These are phyloP conservation scores for Mycena sp. DNA, from an alignment of 1,284 basidiomycete genomes.

Conservation along the genomic window DNA sequence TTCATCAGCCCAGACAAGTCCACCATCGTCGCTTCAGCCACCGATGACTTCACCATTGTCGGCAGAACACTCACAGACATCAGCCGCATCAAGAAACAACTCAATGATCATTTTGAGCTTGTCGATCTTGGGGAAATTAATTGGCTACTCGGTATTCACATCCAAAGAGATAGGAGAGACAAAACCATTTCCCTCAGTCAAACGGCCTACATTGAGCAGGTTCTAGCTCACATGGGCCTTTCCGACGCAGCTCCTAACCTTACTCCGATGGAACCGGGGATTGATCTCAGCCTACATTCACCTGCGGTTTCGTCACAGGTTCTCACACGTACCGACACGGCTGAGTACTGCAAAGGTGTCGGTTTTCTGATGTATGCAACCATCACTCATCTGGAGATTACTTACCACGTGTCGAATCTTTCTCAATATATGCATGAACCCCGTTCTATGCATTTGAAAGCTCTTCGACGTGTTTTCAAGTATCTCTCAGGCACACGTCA, in stretches of 20 bases:
- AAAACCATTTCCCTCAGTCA: background rate
- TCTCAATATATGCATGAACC: background rate
- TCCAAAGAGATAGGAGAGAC: background rate
- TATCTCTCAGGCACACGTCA: conserved; percentile 1
- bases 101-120: background rate
- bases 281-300: background rate
- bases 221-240: background rate
- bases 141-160: background rate
- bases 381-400: conserved; percentile 23
- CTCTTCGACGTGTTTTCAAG: background rate
- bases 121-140: background rate
- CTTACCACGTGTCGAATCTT: background rate
- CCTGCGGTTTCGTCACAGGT: background rate
- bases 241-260: conserved; percentile 14
- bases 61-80: background rate
- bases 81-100: background rate
- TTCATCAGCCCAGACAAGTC: conserved; percentile 13
- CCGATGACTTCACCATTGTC: background rate
- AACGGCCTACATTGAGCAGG: no score
- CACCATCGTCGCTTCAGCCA: conserved; percentile 13
- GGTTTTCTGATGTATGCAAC: background rate
- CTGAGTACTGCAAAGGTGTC: background rate
- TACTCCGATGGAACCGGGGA: conserved; percentile 29
- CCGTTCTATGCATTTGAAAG: background rate
- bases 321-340: conserved; percentile 17